These are phyloP conservation scores for Fusarium sp. DNA, from an alignment of 2,329 filamentous ascomycete species.

Conservation along the genomic window DNA sequence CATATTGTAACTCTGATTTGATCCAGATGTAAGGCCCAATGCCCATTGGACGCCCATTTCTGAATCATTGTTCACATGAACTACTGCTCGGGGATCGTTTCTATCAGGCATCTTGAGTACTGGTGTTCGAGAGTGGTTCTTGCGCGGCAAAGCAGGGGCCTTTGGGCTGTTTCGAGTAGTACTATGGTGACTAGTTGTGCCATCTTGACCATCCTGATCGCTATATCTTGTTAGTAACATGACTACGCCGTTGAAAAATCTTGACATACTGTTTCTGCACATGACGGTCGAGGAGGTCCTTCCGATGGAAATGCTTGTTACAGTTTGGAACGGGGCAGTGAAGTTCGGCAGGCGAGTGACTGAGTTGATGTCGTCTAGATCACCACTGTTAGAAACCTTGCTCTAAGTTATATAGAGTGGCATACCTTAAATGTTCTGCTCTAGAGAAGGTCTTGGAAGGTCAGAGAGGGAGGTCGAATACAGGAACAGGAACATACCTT, in stretches of 20 bases:
- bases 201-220: slow-evolving; percentile 38
- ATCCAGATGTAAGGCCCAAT: slow-evolving; percentile 19
- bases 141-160: slow-evolving; percentile 32
- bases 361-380: slow-evolving; percentile 70
- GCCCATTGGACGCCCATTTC: slow-evolving; percentile 44
- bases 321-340: slow-evolving; percentile 67
- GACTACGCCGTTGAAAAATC: not conserved
- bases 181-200: slow-evolving; percentile 12
- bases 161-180: slow-evolving; percentile 34
- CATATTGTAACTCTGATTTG: slow-evolving; percentile 29
- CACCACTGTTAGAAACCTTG: slow-evolving; percentile 44
- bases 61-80: slow-evolving; percentile 22
- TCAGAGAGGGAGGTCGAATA: slow-evolving; percentile 15
- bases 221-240: slow-evolving; percentile 38
- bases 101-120: slow-evolving; percentile 44
- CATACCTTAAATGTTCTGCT: slow-evolving; percentile 72
- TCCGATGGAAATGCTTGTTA: slow-evolving; percentile 69
- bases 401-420: slow-evolving; percentile 8
- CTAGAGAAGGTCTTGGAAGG: slow-evolving; percentile 68
- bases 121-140: slow-evolving; percentile 23
- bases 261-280: slow-evolving; percentile 56
- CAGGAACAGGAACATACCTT: slow-evolving; percentile 58
- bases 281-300: slow-evolving; percentile 72
- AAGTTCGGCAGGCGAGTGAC: slow-evolving; percentile 67
- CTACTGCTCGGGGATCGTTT: slow-evolving; percentile 19